Conservation (phyloP, 2,329 filamentous ascomycete species). For the Pseudocercospora crystallina region DNA sequence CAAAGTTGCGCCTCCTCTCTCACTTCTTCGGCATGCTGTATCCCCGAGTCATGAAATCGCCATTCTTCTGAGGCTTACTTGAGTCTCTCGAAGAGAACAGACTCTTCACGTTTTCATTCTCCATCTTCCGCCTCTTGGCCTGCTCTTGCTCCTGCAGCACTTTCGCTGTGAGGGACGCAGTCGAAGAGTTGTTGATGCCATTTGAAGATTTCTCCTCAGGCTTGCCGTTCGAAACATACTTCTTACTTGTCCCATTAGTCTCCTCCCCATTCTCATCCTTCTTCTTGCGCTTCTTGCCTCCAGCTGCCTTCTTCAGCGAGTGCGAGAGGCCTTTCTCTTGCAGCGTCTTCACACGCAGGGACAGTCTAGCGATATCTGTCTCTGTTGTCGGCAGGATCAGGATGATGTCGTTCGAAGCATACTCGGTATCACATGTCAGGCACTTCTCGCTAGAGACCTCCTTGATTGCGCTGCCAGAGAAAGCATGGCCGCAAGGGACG, state of each 20-base stretch:
- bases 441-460: slow-evolving; percentile 59
- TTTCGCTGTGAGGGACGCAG: slow-evolving; percentile 79
- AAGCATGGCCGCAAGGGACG: slow-evolving; percentile 93
- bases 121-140: slow-evolving; percentile 74
- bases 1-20: too few relatives aligned
- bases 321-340: slow-evolving; percentile 74
- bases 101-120: slow-evolving; percentile 51
- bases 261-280: slow-evolving; percentile 42
- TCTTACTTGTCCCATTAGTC: slow-evolving; percentile 4
- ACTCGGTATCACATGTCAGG: slow-evolving; percentile 68
- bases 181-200: slow-evolving; percentile 84
- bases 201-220: slow-evolving; percentile 29
- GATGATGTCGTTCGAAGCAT: slow-evolving; percentile 74
- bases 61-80: slow-evolving; percentile 41
- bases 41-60: slow-evolving; percentile 53
- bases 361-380: slow-evolving; percentile 67
- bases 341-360: slow-evolving; percentile 66
- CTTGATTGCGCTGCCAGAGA: slow-evolving; percentile 80
- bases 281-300: slow-evolving; percentile 69
- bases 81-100: slow-evolving; percentile 45
- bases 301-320: slow-evolving; percentile 75
- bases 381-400: slow-evolving; percentile 72
- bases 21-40: slow-evolving; percentile 20
- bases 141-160: slow-evolving; percentile 86
- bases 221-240: slow-evolving; percentile 16